phyloP scores from a whole-genome alignment of 306 rosid species.

The Pterocarpus macrocarpus region DNA sequence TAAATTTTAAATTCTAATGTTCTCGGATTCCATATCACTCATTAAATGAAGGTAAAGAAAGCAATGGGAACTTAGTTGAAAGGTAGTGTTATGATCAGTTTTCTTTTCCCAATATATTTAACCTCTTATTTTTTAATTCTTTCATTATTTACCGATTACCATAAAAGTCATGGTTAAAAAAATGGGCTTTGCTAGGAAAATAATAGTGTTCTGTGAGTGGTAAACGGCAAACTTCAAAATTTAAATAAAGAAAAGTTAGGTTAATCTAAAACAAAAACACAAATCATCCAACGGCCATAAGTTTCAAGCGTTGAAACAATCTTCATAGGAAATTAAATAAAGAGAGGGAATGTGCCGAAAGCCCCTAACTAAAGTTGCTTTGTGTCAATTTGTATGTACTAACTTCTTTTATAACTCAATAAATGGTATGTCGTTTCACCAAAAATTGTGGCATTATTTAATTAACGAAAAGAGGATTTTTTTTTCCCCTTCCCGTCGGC shows the following conservation, averaged over 20 bases:
- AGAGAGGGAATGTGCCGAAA: too few relatives aligned
- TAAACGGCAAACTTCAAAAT: not conserved
- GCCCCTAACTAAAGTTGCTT: not conserved
- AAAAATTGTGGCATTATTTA: not conserved
- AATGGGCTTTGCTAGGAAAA: not conserved
- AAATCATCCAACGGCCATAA: not conserved
- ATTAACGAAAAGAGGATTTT: too few relatives aligned
- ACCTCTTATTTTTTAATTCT: not conserved
- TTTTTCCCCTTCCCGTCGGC: too few relatives aligned
- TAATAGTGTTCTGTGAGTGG: not conserved
- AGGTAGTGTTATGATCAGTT: not conserved
- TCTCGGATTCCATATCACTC: conserved; percentile 47
- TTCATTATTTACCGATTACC: not conserved
- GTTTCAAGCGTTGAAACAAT: not conserved
- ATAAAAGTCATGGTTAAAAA: not conserved
- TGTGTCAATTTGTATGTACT: not conserved
- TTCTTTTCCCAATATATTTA: not conserved
- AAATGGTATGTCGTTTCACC: conserved; percentile 5
- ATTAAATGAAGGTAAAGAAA: conserved; percentile 17
- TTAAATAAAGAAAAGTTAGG: not conserved
- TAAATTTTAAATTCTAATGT: conserved; percentile 35
- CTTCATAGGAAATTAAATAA: too few relatives aligned
- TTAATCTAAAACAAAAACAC: not conserved
- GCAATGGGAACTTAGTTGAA: conserved; percentile 18
- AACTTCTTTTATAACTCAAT: not conserved